Base-by-base conservation (phyloP, 2,329 filamentous ascomycete genomes). In the Balansia obtecta region DNA sequence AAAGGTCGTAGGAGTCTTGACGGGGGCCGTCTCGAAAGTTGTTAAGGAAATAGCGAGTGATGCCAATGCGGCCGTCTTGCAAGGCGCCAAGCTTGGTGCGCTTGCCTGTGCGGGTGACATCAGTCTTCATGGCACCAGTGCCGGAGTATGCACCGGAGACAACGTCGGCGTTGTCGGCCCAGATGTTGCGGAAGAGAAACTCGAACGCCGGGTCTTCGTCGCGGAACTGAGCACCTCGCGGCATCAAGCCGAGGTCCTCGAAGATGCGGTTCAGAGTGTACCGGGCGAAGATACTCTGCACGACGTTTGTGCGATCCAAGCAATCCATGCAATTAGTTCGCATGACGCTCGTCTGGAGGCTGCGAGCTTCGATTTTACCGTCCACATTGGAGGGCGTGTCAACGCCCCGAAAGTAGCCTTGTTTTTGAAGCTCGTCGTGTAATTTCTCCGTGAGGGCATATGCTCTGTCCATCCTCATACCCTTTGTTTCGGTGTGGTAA, bases 301-400 rank as follows among this genome's bases (percentile, higher is more conserved):
- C 88, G 7, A 98, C 90, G 60, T 98, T 98, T 49, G 93, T 98
- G 49, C 93, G 86, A 68, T 98, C 93, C 13, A 98, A 79, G 58
- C 94, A 98, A 68, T 98, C 93, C 93, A 98, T 98, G 71, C 93
- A 98, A 67, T 98, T 98, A 39, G 93, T 96, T 49, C 93, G 84
- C 56, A 98, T 90, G 15, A 97, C 90, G 54, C 87, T 89, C 1
- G 82, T 88, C 73, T 98, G 93, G 56, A 80, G 76, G 54, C 80
- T 83, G 55, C 89, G 83, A 34, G 88, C 80, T 59, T 97, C 91
- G 12, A 96, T 75, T 16, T 79, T 80, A 32, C 85, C 86, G 52
- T 82, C 75, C 46, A 74, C 65, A 58, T 80, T 79, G 42, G 81
- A 86, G 2, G 89, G 87, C 72, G 85, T 86, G 65, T 96, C 88